Conservation (phyloP, 73 alveolate genomes). For the Paramecium sexaurelia region DNA sequence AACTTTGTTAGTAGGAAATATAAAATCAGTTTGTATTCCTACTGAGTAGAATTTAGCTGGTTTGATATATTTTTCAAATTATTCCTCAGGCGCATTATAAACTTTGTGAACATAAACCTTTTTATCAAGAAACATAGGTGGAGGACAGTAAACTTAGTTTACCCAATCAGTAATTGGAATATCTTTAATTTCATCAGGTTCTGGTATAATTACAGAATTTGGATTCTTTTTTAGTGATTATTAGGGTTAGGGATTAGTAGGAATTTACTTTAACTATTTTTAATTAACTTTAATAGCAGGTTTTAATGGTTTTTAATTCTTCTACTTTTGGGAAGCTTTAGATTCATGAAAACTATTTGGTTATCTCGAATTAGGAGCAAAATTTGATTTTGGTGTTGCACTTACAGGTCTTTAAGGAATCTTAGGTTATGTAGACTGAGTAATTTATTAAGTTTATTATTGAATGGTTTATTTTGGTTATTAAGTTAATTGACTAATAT, state of each 20-base stretch:
- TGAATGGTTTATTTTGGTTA: background rate
- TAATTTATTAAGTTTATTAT: background rate
- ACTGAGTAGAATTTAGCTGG: background rate
- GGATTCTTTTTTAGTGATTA: background rate
- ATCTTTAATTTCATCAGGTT: background rate
- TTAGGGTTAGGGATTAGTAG: background rate
- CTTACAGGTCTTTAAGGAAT: background rate
- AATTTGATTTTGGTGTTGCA: background rate
- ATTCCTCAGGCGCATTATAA: background rate
- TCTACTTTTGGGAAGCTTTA: background rate
- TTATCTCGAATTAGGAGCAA: background rate
- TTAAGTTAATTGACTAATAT: background rate
- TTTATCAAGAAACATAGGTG: slow-evolving; percentile 37
- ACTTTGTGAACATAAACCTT: slow-evolving; percentile 1
- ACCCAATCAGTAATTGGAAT: slow-evolving; percentile 40
- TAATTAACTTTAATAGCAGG: background rate
- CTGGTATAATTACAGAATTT: slow-evolving; percentile 31
- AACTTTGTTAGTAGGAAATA: background rate
- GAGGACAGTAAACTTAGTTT: slow-evolving; percentile 29
- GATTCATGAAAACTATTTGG: background rate
- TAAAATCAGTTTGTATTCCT: slow-evolving; percentile 5
- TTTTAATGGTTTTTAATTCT: background rate
- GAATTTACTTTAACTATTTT: background rate
- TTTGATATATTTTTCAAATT: background rate
- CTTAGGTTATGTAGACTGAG: background rate